Evolutionary conservation across 129 eudicot species (phyloP).

Genomic region (Flaveria sonorensis): DNA sequence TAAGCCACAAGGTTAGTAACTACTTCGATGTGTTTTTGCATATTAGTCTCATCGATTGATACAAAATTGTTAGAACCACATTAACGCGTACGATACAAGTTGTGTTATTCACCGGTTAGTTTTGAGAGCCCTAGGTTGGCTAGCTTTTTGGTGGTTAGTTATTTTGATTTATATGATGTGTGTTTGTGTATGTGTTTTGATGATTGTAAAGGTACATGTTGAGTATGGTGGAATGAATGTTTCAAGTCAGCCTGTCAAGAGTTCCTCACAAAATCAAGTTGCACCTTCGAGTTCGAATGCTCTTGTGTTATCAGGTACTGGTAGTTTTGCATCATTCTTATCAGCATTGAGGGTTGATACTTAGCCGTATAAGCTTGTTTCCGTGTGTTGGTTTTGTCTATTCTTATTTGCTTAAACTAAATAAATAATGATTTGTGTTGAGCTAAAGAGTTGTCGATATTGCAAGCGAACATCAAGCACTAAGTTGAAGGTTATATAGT

Average conservation of each 20-base stretch:
- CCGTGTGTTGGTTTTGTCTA: background rate
- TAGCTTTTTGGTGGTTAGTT: background rate
- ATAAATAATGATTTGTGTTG: background rate
- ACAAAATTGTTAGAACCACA: background rate
- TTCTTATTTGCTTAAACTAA: background rate
- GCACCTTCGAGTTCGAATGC: slow-evolving; percentile 50
- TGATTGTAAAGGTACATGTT: slow-evolving; percentile 51
- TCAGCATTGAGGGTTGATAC: slow-evolving; percentile 7
- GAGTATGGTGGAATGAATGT: slow-evolving; percentile 68
- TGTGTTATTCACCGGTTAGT: background rate
- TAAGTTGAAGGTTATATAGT: background rate
- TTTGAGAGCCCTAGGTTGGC: background rate
- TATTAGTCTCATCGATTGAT: slow-evolving; percentile 6
- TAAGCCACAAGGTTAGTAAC: slow-evolving; percentile 74
- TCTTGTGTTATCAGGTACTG: slow-evolving; percentile 82
- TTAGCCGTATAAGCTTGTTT: background rate
- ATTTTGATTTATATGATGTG: background rate
- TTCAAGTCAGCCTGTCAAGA: slow-evolving; percentile 36
- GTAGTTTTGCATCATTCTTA: background rate
- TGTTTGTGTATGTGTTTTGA: slow-evolving; percentile 19
- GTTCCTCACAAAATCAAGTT: slow-evolving; percentile 40
- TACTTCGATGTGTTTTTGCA: background rate
- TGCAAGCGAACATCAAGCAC: background rate
- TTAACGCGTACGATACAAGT: background rate
- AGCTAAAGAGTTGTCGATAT: background rate